Conservation (phyloP, 2,329 filamentous ascomycete genomes). For the Fusarium abutilonis region DNA sequence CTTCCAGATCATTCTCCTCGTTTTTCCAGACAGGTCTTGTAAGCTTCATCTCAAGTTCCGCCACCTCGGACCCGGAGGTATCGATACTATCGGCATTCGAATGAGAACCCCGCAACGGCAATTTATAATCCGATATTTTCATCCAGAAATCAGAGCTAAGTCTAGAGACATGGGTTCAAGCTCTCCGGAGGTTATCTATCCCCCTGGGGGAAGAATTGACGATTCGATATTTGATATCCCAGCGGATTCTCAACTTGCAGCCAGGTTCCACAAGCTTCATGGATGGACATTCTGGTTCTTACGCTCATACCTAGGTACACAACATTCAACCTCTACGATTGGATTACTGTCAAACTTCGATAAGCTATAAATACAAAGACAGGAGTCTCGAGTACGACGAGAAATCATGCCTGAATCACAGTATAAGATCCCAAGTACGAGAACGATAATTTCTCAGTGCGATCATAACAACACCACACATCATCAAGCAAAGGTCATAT, state of each 20-base stretch:
- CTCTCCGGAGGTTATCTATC: background rate
- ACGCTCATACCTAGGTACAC: background rate
- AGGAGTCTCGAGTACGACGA: background rate
- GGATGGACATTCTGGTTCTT: background rate
- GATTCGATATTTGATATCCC: background rate
- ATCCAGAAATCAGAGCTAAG: background rate
- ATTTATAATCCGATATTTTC: background rate
- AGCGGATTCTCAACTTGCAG: background rate
- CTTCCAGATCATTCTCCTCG: background rate
- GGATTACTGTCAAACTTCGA: background rate
- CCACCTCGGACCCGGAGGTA: background rate
- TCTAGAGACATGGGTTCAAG: background rate
- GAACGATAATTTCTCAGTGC: background rate
- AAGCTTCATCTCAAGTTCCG: background rate
- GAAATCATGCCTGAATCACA: background rate
- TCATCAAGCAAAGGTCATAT: background rate
- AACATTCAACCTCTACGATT: background rate
- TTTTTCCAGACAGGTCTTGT: background rate
- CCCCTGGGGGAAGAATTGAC: background rate
- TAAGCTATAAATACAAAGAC: background rate
- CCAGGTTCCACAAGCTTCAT: background rate
- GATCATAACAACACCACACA: background rate
- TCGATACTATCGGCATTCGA: background rate
- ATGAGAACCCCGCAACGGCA: conserved; percentile 18
- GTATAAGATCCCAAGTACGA: background rate